Conservation (phyloP, 768 basidiomycete genomes). For the Kwoniella europaea region DNA sequence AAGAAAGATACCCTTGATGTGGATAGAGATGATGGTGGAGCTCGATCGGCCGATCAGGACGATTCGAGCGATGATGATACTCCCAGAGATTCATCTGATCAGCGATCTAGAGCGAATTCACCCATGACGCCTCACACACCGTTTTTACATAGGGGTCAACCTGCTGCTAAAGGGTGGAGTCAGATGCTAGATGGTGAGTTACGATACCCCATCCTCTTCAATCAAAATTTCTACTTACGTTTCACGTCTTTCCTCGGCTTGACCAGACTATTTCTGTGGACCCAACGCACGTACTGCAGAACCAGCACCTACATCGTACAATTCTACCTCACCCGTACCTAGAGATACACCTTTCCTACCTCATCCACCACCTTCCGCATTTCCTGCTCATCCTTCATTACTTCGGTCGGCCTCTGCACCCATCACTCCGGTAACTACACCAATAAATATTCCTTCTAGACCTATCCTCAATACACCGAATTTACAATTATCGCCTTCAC, state of each 20-base stretch:
- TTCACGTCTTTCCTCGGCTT: not conserved
- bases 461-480: not conserved
- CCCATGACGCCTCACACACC: conserved; percentile 28
- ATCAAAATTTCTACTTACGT: not conserved
- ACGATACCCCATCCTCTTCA: not conserved
- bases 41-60: conserved; percentile 11
- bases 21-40: conserved; percentile 9
- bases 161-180: conserved; percentile 44
- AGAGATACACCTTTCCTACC: conserved; percentile 19
- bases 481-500: conserved; percentile 18
- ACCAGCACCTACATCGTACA: conserved; percentile 12
- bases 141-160: conserved; percentile 15
- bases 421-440: conserved; percentile 16
- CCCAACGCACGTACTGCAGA: conserved; percentile 12
- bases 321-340: conserved; percentile 10
- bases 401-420: conserved; percentile 30
- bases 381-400: conserved; percentile 6
- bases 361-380: conserved; percentile 16
- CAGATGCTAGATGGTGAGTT: conserved; percentile 51
- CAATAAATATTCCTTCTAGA: conserved; percentile 9
- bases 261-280: conserved; percentile 50
- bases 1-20: conserved; percentile 14
- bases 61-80: conserved; percentile 15
- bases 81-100: conserved; percentile 14
- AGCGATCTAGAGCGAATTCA: conserved; percentile 9